Evolutionary conservation across 495 filamentous ascomycete genomes (phyloP).

Genomic region (Hypoxylon fragiforme): DNA sequence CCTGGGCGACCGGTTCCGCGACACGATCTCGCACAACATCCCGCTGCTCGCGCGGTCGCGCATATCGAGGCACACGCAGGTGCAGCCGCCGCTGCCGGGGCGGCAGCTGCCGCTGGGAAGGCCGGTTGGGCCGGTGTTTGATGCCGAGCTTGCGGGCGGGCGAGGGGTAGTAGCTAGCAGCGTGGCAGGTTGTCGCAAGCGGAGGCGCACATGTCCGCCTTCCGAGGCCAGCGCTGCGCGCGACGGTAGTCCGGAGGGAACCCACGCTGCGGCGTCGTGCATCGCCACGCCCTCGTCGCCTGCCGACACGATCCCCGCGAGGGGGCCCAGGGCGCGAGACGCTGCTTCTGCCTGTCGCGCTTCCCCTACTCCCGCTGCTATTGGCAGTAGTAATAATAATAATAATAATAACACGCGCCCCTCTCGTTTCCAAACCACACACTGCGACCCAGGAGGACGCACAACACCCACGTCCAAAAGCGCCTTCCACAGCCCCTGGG

Average conservation of each 20-base stretch:
- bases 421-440: too few species aligned
- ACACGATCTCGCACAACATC: constrained; percentile 37
- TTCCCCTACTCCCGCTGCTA: too few species aligned
- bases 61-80: constrained; percentile 34
- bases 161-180: too few species aligned
- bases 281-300: constrained; percentile 2
- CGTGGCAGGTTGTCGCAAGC: too few species aligned
- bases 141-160: too few species aligned
- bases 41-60: constrained; percentile 44
- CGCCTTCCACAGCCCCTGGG: too few species aligned
- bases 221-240: background rate
- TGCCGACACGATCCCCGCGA: background rate
- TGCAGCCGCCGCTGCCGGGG: constrained; percentile 41
- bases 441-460: too few species aligned
- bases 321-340: too few species aligned
- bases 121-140: constrained; percentile 29
- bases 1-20: constrained; percentile 11
- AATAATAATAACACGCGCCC: too few species aligned
- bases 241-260: constrained; percentile 4
- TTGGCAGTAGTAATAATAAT: too few species aligned
- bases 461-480: too few species aligned
- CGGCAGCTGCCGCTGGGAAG: constrained; percentile 40
- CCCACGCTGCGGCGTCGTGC: background rate
- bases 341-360: too few species aligned
- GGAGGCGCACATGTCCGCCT: constrained; percentile 11